Base-by-base conservation (phyloP, 306 rosid genomes). In the Trichosanthes cucumerina region DNA sequence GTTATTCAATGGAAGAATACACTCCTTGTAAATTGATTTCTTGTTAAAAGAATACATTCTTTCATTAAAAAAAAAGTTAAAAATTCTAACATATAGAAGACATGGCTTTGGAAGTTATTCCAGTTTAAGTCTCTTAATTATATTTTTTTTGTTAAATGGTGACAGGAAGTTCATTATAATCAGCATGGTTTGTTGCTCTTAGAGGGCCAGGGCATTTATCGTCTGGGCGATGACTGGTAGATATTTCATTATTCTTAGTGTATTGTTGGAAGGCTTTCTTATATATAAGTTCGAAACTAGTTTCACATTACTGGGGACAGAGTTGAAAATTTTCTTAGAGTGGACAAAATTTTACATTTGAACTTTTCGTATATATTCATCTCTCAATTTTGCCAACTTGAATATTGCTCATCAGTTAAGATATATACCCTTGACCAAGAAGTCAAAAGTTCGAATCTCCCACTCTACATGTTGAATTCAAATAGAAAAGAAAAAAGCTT, bases 151-250 rank as follows among this genome's bases (percentile, higher is more conserved):
- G 60, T 76, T 68, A 3, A 79, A 56, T 80, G 56, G 57, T 85
- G 75, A 79, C 87, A 95, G 99, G 99, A 92, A 87, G 96, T 95
- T 57, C 97, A 95, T 86, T 89, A 95, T 81, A 95, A 95, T 87
- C 97, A 92, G 87, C 99, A 95, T 44, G 97, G 99, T 58, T 87
- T 95, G 77, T 82, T 95, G 85, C 90, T 95, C 75, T 85, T 92
- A 82, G 99, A 92, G 86, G 99, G 99, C 70, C 91, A 91, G 83
- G 99, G 97, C 79, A 87, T 95, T 79, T 95, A 95, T 83, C 97
- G 97, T 23, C 86, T 95, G 88, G 97, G 96, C 72, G 96, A 92
- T 80, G 84, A 79, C 85, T 95, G 99, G 99, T 95, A 86, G 87
- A 96, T 34, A 36, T 21, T 66, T 68, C 23, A 49, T 33, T 52